phyloP scores from a whole-genome alignment of 108 stramenopile genomes.

The Pseudonitzschia delicatissima region DNA sequence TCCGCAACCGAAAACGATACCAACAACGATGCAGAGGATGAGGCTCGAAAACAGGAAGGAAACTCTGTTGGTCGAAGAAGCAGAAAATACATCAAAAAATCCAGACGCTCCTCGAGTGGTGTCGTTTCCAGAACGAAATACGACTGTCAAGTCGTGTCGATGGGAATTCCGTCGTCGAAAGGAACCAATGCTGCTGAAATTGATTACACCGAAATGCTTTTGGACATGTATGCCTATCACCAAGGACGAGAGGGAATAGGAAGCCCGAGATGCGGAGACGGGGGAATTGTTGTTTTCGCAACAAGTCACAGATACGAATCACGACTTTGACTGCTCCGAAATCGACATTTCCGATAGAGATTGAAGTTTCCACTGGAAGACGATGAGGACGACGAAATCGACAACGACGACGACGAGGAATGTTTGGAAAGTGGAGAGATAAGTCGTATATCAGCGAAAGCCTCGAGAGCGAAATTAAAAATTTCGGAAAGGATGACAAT shows the following conservation, averaged over 20 bases:
- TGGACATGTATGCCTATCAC: conserved; percentile 79
- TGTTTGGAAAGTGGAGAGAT: no score
- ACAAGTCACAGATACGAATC: conserved; percentile 67
- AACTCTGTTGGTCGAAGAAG: no score
- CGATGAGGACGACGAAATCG: neutral
- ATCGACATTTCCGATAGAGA: conserved; percentile 24
- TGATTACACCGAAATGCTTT: conserved; percentile 1
- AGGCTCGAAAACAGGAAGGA: no score
- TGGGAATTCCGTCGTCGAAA: neutral
- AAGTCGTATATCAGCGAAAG: no score
- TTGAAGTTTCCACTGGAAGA: conserved; percentile 65
- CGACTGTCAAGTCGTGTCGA: neutral
- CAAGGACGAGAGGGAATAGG: conserved; percentile 69
- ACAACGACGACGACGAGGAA: conserved; percentile 4
- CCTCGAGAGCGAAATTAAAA: no score
- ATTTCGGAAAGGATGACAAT: no score
- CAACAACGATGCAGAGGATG: neutral
- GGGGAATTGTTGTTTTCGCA: conserved; percentile 61
- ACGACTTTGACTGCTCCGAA: conserved; percentile 43
- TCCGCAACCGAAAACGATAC: neutral
- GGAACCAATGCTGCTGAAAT: neutral
- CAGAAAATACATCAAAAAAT: neutral
- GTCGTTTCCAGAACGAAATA: conserved; percentile 1
- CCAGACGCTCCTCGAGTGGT: neutral
- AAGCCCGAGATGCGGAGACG: conserved; percentile 50